Conservation (phyloP, 306 rosid genomes). For the Vigna reflexopilosa region DNA sequence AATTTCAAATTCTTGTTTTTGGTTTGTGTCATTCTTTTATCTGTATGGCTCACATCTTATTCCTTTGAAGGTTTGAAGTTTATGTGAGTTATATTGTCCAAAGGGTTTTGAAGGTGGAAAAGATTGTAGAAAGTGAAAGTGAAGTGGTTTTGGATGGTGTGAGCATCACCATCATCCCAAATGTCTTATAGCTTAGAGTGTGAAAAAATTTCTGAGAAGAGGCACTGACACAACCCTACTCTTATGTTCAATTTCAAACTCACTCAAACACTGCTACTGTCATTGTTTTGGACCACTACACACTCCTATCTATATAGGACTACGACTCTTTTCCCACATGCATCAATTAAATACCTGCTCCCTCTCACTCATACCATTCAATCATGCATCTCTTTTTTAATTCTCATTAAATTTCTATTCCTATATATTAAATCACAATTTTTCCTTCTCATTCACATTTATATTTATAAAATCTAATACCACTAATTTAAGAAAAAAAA, state of each 20-base stretch:
- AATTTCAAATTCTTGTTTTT: too few species aligned
- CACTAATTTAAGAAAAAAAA: too few species aligned
- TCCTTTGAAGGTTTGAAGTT: too few species aligned
- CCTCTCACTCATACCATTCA: background rate
- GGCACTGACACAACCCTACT: background rate
- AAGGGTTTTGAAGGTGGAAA: too few species aligned
- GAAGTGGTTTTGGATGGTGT: background rate
- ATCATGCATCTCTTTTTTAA: background rate
- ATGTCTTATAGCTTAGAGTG: constrained; percentile 3
- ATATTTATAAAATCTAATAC: too few species aligned
- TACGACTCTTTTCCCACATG: background rate
- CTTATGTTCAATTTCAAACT: constrained; percentile 5
- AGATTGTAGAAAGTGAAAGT: too few species aligned
- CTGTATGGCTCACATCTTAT: too few species aligned
- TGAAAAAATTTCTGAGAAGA: constrained; percentile 24
- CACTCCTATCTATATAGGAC: background rate
- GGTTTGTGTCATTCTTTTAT: too few species aligned
- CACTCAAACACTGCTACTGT: background rate
- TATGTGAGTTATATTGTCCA: too few species aligned
- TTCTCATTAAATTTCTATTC: too few species aligned
- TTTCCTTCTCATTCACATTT: too few species aligned
- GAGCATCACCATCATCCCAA: constrained; percentile 2
- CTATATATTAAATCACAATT: too few species aligned
- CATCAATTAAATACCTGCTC: background rate
- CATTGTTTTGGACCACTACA: constrained; percentile 19